These are phyloP conservation scores for Umbilicaria muhlenbergii DNA, from an alignment of 495 filamentous ascomycete genomes.

Conservation along the genomic window DNA sequence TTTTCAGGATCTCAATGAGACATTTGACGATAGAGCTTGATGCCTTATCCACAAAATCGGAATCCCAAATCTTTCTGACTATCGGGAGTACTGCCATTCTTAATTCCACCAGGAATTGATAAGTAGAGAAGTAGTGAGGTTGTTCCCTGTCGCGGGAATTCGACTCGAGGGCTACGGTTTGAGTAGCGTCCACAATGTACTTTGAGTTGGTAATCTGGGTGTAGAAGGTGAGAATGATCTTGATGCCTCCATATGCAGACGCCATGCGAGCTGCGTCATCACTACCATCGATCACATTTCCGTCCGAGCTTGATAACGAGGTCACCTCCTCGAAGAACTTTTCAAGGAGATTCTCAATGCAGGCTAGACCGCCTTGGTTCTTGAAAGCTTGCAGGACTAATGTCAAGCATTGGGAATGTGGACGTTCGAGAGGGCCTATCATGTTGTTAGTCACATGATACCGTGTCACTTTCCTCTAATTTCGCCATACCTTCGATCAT, in stretches of 20 bases:
- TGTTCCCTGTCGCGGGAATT: constrained; percentile 36
- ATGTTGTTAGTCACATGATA: constrained; percentile 3
- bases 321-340: constrained; percentile 57
- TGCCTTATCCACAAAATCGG: constrained; percentile 61
- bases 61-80: constrained; percentile 67
- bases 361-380: constrained; percentile 55
- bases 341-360: constrained; percentile 56
- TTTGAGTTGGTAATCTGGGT: constrained; percentile 59
- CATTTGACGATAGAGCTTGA: constrained; percentile 60
- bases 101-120: constrained; percentile 78
- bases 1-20: constrained; percentile 69
- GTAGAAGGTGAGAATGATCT: constrained; percentile 75
- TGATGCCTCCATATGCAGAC: constrained; percentile 52
- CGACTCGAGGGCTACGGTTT: constrained; percentile 45
- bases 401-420: constrained; percentile 51
- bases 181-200: constrained; percentile 55
- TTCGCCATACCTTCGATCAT: constrained; percentile 48
- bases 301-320: constrained; percentile 21
- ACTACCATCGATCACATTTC: constrained; percentile 21
- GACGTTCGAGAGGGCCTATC: constrained; percentile 36
- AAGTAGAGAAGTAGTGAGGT: constrained; percentile 50
- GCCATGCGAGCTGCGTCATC: constrained; percentile 33
- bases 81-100: constrained; percentile 70
- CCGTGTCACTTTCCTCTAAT: background rate
- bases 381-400: constrained; percentile 78